phyloP scores from a whole-genome alignment of 2,329 filamentous ascomycete genomes.

The Periconia sp. region DNA sequence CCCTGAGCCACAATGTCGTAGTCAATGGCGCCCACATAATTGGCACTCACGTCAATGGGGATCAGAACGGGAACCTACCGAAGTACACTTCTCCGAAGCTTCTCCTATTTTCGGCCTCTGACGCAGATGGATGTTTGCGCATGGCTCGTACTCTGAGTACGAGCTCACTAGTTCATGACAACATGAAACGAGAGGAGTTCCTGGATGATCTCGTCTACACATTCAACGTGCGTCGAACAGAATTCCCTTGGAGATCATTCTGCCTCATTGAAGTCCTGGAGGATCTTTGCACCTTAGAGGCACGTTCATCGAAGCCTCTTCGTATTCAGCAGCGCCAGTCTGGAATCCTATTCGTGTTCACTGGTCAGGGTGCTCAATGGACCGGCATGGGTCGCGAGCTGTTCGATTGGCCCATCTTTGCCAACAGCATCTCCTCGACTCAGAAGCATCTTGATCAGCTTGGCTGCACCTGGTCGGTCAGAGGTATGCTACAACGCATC shows the following conservation, averaged over 20 bases:
- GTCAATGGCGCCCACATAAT: too few species aligned
- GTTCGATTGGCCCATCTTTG: neutral
- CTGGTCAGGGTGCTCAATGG: slow-evolving; percentile 29
- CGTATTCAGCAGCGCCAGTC: neutral
- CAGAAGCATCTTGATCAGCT: neutral
- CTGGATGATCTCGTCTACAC: slow-evolving; percentile 1
- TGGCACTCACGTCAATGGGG: too few species aligned
- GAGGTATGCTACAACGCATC: neutral
- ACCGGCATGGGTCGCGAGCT: slow-evolving; percentile 15
- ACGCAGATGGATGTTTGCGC: neutral
- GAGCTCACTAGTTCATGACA: neutral
- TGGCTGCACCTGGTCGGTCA: neutral
- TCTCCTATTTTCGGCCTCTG: slow-evolving; percentile 2
- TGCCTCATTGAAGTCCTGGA: neutral
- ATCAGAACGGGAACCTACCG: too few species aligned
- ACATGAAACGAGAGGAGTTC: neutral
- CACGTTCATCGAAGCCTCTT: neutral
- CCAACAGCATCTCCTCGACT: neutral
- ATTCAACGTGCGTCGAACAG: neutral
- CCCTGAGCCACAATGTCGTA: too few species aligned
- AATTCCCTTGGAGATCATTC: slow-evolving; percentile 7
- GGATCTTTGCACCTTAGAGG: neutral
- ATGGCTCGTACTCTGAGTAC: neutral
- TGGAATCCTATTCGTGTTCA: slow-evolving; percentile 18
- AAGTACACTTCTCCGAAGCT: neutral